Evolutionary conservation across 2,329 filamentous ascomycete species (phyloP).

Genomic region (Lizonia empirigonia): DNA sequence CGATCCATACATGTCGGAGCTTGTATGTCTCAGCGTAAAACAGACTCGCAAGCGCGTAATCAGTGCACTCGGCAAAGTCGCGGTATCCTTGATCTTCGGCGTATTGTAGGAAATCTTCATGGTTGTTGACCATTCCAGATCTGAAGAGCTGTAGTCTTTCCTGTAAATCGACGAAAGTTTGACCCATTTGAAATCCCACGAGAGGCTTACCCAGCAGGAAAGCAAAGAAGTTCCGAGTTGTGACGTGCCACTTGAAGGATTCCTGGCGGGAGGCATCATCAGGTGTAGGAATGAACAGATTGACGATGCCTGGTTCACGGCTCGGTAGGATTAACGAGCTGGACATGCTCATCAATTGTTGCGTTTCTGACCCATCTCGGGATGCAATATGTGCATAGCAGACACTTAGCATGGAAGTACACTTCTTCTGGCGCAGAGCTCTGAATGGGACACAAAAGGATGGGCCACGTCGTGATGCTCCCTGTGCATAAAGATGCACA

Average conservation of each 20-base stretch:
- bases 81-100: constrained; percentile 73
- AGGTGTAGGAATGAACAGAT: constrained; percentile 74
- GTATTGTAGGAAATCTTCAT: constrained; percentile 67
- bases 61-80: constrained; percentile 67
- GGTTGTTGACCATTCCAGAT: constrained; percentile 59
- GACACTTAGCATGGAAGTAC: constrained; percentile 63
- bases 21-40: constrained; percentile 70
- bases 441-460: constrained; percentile 70
- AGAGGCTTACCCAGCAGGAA: constrained; percentile 69
- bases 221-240: constrained; percentile 76
- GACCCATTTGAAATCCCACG: constrained; percentile 70
- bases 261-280: constrained; percentile 58
- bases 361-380: constrained; percentile 11
- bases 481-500: constrained; percentile 70
- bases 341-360: constrained; percentile 22
- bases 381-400: constrained; percentile 45
- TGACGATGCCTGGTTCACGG: constrained; percentile 46
- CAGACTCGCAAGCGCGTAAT: constrained; percentile 71
- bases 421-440: constrained; percentile 62
- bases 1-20: constrained; percentile 68
- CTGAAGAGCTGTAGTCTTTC: constrained; percentile 69
- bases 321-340: constrained; percentile 50
- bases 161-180: constrained; percentile 67
- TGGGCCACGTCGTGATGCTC: constrained; percentile 68
- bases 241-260: constrained; percentile 67